Evolutionary conservation across 2,329 filamentous ascomycete species (phyloP), one percentile per base, ranked within the genome.

Genomic region (Penicillium sclerotigenum): DNA sequence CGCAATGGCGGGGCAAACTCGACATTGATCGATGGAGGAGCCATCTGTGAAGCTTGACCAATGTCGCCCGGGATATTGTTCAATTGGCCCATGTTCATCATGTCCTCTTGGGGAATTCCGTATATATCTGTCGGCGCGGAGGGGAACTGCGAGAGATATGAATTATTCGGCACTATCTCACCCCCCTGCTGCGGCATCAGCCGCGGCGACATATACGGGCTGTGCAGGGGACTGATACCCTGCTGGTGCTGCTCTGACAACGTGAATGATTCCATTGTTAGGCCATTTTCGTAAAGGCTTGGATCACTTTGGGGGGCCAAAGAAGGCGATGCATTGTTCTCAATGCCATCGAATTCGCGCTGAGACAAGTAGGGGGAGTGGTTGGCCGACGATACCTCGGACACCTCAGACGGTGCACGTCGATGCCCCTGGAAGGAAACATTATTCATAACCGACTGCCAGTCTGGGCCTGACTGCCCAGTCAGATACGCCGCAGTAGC

Each of bases 11-110:
- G 92, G 16, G 91, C 92, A 72, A 90, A 91, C 70, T 96, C 90
- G 65, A 97, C 94, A 69, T 94, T 96, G 74, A 97, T 97, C 49
- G 92, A 90, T 0, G 92, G 92, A n/a, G 92, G 90, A 4, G 88
- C 88, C 87, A 96, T 94, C 63, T 89, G 83, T 47, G 87, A 84
- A 43, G 83, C 85, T 69, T 83, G 86, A 6, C 85, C 83, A 70
- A 89, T 83, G 55, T 92, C 88, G 29, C 75, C 71, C 24, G 75
- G 75, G n/a, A 73, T 71, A 24, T 79, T 76, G 55, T 71, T 77
- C 36, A 80, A 54, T 34, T 65, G 75, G 61, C 80, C 77, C 52
- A 74, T 66, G 56, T 72, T 74, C 59, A 80, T 72, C 50, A 79
- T 73, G 4, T 82, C 80, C 50, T 80, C 78, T 33, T 68, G 68